Base-by-base conservation (phyloP, 1,284 basidiomycete species). In the Rhodotorula sp. region DNA sequence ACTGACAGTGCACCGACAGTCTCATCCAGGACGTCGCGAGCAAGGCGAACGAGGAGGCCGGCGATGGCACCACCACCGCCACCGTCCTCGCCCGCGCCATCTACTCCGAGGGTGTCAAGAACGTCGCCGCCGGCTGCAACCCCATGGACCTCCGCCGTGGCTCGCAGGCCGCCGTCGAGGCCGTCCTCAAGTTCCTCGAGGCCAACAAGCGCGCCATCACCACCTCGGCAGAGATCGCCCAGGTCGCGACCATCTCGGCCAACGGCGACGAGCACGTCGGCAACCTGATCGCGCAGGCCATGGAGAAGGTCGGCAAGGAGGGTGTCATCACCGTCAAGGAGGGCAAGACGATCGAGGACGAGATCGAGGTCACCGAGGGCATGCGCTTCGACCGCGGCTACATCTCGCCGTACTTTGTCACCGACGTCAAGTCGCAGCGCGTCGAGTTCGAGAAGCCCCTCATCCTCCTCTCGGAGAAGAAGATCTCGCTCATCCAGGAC, bases 271-370 rank as follows among this genome's bases (percentile, higher is more conserved):
- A 85, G 27, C 94, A 98, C 82, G 88, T 99, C 77, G 96, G 96
- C 67, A 89, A 90, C 82, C 88, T 99, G 80, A 98, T 98, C 83
- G 94, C 96, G n/a, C 93, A 94, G 81, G 96, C 96, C 4, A 98
- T 98, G 96, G 96, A 98, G 85, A 97, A 97, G 84, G 96, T 98
- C 74, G 96, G 96, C 82, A 97, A 97, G 86, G 96, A 99, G 84
- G 96, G 96, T 82, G 96, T 98, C 81, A 98, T 99, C 85, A 99
- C 96, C 72, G 95, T 99, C 83, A 97, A 74, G 86, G 96, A 98
- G 84, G 96, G 96, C 67, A 89, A 91, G 76, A 98, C 96, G 19
- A 96, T 96, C 77, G 93, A 97, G 79, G 96, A 99, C 81, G 83
- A 97, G 85, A 98, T 98, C 81, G 96, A 99, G 83, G 95, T 99